These are phyloP conservation scores for Torulaspora delbrueckii DNA, from an alignment of 805 yeast species.

Conservation along the genomic window DNA sequence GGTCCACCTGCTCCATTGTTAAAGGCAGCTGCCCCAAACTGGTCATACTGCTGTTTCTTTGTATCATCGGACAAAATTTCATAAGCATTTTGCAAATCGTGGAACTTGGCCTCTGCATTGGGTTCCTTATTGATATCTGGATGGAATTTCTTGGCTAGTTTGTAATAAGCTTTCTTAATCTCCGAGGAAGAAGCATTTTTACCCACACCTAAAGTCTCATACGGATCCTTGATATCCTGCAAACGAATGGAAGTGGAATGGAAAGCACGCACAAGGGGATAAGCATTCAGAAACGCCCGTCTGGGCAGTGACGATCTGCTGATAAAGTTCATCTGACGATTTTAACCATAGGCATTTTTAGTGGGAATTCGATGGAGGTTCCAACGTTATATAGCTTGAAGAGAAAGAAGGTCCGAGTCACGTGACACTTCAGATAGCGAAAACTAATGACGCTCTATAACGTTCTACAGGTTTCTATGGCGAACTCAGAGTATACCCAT, in stretches of 20 bases:
- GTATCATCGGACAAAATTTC: slow-evolving; percentile 82
- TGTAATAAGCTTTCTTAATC: slow-evolving; percentile 90
- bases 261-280: slow-evolving; percentile 6
- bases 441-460: background rate
- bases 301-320: background rate
- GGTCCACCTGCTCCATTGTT: slow-evolving; percentile 49
- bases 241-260: slow-evolving; percentile 17
- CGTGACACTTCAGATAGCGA: background rate
- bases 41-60: slow-evolving; percentile 86
- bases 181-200: slow-evolving; percentile 69
- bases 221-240: slow-evolving; percentile 60
- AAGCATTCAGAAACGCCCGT: background rate
- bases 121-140: slow-evolving; percentile 94
- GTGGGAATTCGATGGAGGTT: too few relatives aligned
- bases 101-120: slow-evolving; percentile 84
- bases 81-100: slow-evolving; percentile 89
- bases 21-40: slow-evolving; percentile 83
- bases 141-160: slow-evolving; percentile 88
- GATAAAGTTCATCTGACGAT: background rate
- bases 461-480: background rate
- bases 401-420: background rate
- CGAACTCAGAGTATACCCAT: too few relatives aligned
- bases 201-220: slow-evolving; percentile 73
- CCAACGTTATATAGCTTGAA: too few relatives aligned
- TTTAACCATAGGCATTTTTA: too few relatives aligned